Evolutionary conservation across 305 asterid species (phyloP).

Genomic region (Euphrasia arctica): DNA sequence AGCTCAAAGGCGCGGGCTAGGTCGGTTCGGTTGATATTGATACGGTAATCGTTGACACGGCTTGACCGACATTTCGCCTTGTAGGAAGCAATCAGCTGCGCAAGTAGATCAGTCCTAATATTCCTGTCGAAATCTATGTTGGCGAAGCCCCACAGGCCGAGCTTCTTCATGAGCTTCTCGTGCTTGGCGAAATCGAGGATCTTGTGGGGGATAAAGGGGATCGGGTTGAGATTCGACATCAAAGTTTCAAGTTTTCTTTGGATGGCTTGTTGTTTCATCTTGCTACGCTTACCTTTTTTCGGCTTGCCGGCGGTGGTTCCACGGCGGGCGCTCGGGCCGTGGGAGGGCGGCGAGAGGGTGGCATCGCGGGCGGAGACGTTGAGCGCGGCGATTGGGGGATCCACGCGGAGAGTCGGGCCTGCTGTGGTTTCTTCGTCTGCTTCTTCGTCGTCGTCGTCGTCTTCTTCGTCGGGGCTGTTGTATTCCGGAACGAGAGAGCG

Average conservation of each 20-base stretch:
- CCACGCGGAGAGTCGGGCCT: slow-evolving; percentile 25
- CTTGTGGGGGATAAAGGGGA: slow-evolving; percentile 48
- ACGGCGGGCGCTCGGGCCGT: slow-evolving; percentile 26
- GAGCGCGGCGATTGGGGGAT: slow-evolving; percentile 30
- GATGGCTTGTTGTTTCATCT: slow-evolving; percentile 39
- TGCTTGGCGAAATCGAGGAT: slow-evolving; percentile 40
- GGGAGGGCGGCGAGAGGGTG: slow-evolving; percentile 34
- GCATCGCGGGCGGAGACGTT: slow-evolving; percentile 24
- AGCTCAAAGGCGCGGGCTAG: slow-evolving; percentile 57
- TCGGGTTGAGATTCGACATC: slow-evolving; percentile 40
- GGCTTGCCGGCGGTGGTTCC: slow-evolving; percentile 31
- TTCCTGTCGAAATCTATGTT: slow-evolving; percentile 48
- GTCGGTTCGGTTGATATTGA: slow-evolving; percentile 51
- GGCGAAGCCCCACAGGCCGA: slow-evolving; percentile 73
- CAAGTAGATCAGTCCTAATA: slow-evolving; percentile 54
- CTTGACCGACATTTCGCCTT: slow-evolving; percentile 41
- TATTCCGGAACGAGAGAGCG: slow-evolving; percentile 23
- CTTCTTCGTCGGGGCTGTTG: slow-evolving; percentile 25
- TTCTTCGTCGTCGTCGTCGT: slow-evolving; percentile 29
- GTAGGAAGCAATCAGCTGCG: slow-evolving; percentile 54
- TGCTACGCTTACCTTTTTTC: slow-evolving; percentile 36
- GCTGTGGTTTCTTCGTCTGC: slow-evolving; percentile 13
- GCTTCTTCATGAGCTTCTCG: slow-evolving; percentile 46
- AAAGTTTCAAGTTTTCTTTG: slow-evolving; percentile 36
- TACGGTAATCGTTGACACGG: slow-evolving; percentile 38